Percentiles rank a stretch among this genome's conserved stretches.
phyloP scores from a whole-genome alignment of 1,284 basidiomycete genomes.

The Boletus mariae region DNA sequence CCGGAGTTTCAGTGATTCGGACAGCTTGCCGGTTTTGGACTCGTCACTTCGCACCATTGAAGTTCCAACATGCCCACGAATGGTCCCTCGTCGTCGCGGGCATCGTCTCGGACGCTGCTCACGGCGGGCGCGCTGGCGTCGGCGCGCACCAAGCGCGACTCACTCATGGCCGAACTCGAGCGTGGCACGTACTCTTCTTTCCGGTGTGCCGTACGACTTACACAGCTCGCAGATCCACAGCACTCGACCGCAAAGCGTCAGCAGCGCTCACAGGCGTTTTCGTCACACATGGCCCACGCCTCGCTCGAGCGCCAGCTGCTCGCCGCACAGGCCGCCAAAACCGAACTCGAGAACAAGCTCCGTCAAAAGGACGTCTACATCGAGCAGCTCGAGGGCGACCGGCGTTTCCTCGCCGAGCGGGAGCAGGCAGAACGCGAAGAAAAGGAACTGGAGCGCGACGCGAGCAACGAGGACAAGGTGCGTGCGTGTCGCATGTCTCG shows the following conservation, averaged over 20 bases:
- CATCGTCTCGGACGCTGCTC: conserved; percentile 10
- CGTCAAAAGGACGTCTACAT: conserved; percentile 56
- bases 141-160: conserved; percentile 49
- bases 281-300: conserved; percentile 53
- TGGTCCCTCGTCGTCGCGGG: conserved; percentile 19
- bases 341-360: conserved; percentile 61
- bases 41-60: background rate
- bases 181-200: conserved; percentile 39
- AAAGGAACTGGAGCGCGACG: conserved; percentile 41
- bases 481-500: conserved; percentile 15
- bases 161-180: conserved; percentile 62
- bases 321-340: conserved; percentile 51
- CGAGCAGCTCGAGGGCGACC: conserved; percentile 61
- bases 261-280: conserved; percentile 56
- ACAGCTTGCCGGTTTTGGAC: background rate
- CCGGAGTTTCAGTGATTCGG: too few species aligned
- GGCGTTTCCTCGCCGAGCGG: conserved; percentile 56
- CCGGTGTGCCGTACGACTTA: background rate
- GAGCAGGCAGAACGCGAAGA: conserved; percentile 58
- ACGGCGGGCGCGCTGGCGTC: conserved; percentile 6
- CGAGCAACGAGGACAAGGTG: conserved; percentile 54
- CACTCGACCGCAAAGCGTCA: conserved; percentile 59
- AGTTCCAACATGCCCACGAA: conserved; percentile 8
- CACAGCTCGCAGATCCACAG: conserved; percentile 48
- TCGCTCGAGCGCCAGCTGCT: conserved; percentile 60